Conservation (phyloP, 2,329 filamentous ascomycete genomes). For the Aspergillus ochraceoroseus region DNA sequence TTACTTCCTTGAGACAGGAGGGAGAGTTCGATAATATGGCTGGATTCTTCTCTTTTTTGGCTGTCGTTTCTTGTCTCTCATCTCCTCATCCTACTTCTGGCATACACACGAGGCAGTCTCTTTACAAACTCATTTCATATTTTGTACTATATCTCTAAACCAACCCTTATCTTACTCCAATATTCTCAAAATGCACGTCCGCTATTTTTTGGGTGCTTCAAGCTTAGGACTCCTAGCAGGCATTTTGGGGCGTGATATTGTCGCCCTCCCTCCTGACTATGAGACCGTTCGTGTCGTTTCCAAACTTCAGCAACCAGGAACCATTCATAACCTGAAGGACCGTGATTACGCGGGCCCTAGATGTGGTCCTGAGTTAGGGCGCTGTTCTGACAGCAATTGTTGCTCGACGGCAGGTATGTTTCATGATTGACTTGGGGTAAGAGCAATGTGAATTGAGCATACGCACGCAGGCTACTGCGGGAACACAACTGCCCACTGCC, state of each 20-base stretch:
- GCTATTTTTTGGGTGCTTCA: conserved; percentile 14
- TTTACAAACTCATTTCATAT: conserved; percentile 20
- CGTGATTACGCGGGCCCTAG: conserved; percentile 23
- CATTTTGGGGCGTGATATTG: conserved; percentile 16
- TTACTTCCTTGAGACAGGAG: neutral
- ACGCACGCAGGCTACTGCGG: conserved; percentile 45
- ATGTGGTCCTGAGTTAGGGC: conserved; percentile 35
- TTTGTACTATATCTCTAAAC: conserved; percentile 21
- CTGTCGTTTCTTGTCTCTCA: neutral
- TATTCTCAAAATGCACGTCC: conserved; percentile 23
- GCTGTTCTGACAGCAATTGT: conserved; percentile 35
- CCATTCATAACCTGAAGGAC: conserved; percentile 9
- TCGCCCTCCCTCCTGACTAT: conserved; percentile 11
- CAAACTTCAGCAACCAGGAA: conserved; percentile 1
- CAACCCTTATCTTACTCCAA: conserved; percentile 9
- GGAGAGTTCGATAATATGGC: no score
- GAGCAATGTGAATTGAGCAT: no score
- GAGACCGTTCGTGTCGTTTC: conserved; percentile 5
- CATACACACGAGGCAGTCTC: conserved; percentile 6
- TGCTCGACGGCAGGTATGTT: conserved; percentile 38
- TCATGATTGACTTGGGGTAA: no score
- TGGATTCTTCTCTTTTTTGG: no score
- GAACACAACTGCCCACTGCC: conserved; percentile 35
- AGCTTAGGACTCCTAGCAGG: conserved; percentile 14
- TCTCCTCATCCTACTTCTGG: conserved; percentile 3